Evolutionary conservation across 1,139 yeast species (phyloP).

Genomic region (Nakaseomyces kungkrabaensis): DNA sequence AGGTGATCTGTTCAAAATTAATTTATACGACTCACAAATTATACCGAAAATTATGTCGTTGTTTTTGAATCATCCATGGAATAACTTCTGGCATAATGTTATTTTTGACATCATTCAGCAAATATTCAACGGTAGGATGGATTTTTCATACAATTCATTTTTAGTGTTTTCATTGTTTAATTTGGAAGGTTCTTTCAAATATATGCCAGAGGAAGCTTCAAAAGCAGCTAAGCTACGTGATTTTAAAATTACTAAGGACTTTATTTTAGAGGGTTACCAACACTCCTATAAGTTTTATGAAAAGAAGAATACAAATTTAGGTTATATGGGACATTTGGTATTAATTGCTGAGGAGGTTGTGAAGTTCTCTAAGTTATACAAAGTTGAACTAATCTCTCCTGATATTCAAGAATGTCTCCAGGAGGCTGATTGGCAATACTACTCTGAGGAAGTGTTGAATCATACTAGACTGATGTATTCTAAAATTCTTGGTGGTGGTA

Average conservation of each 20-base stretch:
- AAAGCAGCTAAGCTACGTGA: slow-evolving; percentile 26
- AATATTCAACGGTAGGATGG: slow-evolving; percentile 90
- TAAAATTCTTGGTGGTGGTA: slow-evolving; percentile 70
- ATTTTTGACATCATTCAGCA: slow-evolving; percentile 97
- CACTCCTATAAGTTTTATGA: slow-evolving; percentile 61
- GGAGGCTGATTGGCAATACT: slow-evolving; percentile 66
- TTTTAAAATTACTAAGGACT: slow-evolving; percentile 64
- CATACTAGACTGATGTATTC: slow-evolving; percentile 92
- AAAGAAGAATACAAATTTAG: slow-evolving; percentile 63
- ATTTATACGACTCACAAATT: slow-evolving; percentile 73
- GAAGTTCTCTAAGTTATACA: slow-evolving; percentile 52
- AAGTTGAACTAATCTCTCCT: slow-evolving; percentile 31
- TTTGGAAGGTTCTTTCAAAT: slow-evolving; percentile 19
- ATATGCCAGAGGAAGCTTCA: slow-evolving; percentile 9
- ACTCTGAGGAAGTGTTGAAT: slow-evolving; percentile 74
- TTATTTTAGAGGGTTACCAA: slow-evolving; percentile 74
- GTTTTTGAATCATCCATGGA: slow-evolving; percentile 95
- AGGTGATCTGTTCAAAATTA: slow-evolving; percentile 82
- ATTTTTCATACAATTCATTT: slow-evolving; percentile 79
- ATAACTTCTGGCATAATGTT: slow-evolving; percentile 91
- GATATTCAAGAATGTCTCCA: slow-evolving; percentile 28
- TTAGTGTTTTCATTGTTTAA: slow-evolving; percentile 37
- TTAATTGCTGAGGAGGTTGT: slow-evolving; percentile 95
- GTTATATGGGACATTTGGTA: slow-evolving; percentile 96
- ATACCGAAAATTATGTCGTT: slow-evolving; percentile 66